Evolutionary conservation across 805 yeast species (phyloP).

Genomic region (Yarrowia divulgata): DNA sequence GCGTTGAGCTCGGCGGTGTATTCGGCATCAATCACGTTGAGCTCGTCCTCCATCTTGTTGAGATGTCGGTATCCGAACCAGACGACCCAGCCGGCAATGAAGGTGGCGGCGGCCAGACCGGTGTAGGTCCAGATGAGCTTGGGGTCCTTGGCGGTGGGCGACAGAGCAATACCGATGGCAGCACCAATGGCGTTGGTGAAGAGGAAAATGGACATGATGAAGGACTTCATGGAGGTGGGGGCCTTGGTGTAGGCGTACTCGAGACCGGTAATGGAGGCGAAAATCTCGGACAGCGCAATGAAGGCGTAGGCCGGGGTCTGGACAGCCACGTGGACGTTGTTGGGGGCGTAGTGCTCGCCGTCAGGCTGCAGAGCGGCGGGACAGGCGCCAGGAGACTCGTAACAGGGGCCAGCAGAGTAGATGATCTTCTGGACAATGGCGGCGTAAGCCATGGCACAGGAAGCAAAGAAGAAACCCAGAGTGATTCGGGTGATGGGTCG

Average conservation of each 20-base stretch:
- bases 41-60: constrained; percentile 64
- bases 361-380: constrained; percentile 51
- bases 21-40: constrained; percentile 59
- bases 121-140: constrained; percentile 73
- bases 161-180: constrained; percentile 75
- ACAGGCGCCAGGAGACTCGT: constrained; percentile 66
- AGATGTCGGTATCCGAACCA: constrained; percentile 64
- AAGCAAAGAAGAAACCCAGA: constrained; percentile 71
- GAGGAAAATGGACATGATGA: constrained; percentile 67
- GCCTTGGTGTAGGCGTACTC: constrained; percentile 88
- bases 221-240: constrained; percentile 70
- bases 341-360: constrained; percentile 50
- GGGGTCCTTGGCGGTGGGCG: constrained; percentile 72
- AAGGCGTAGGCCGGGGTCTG: constrained; percentile 78
- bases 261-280: constrained; percentile 81
- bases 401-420: constrained; percentile 77
- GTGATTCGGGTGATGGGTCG: constrained; percentile 75
- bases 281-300: constrained; percentile 76
- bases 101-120: constrained; percentile 66
- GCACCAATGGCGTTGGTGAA: constrained; percentile 79
- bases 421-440: constrained; percentile 76
- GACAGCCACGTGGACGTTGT: constrained; percentile 69
- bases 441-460: constrained; percentile 74
- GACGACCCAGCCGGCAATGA: constrained; percentile 66
- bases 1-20: constrained; percentile 47